Percentiles rank a stretch among this genome's conserved stretches.
phyloP scores from a whole-genome alignment of 768 basidiomycete species.

The Lentinus tigrinus region DNA sequence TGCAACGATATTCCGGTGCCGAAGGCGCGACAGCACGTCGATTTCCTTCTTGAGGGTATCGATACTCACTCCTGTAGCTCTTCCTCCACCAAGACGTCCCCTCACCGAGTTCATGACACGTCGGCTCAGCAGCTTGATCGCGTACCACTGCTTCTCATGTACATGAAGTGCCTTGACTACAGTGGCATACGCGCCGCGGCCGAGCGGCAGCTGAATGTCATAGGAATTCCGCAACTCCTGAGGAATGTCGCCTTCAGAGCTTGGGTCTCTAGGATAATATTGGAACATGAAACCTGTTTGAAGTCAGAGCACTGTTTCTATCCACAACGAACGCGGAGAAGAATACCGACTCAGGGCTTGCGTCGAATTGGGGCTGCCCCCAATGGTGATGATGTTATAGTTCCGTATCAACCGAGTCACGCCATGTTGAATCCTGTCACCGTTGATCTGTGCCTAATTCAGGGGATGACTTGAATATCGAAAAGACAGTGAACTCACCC shows the following conservation, averaged over 20 bases:
- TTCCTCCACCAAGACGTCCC: background rate
- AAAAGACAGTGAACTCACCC: conserved; percentile 30
- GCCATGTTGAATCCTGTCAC: no score
- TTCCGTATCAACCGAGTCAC: no score
- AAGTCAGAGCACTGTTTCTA: no score
- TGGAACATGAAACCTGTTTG: no score
- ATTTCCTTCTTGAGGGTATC: conserved; percentile 45
- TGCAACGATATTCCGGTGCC: conserved; percentile 79
- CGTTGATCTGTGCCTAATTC: no score
- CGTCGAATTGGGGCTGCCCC: no score
- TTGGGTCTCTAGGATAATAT: no score
- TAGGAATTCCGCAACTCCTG: conserved; percentile 41
- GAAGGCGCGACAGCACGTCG: conserved; percentile 69
- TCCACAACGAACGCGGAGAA: no score
- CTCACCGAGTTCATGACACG: conserved; percentile 8
- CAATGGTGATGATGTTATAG: no score
- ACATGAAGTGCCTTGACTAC: conserved; percentile 80
- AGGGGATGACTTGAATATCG: conserved; percentile 24
- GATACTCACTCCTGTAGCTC: background rate
- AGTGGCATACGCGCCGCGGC: conserved; percentile 86
- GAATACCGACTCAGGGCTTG: no score
- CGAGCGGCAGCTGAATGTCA: conserved; percentile 67
- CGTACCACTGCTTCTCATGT: conserved; percentile 67
- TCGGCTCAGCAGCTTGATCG: conserved; percentile 81
- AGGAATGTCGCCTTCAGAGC: no score